Evolutionary conservation across 106 monocot genomes (phyloP), one percentile per base, ranked within the genome.

Genomic region (Platanthera zijinensis): DNA sequence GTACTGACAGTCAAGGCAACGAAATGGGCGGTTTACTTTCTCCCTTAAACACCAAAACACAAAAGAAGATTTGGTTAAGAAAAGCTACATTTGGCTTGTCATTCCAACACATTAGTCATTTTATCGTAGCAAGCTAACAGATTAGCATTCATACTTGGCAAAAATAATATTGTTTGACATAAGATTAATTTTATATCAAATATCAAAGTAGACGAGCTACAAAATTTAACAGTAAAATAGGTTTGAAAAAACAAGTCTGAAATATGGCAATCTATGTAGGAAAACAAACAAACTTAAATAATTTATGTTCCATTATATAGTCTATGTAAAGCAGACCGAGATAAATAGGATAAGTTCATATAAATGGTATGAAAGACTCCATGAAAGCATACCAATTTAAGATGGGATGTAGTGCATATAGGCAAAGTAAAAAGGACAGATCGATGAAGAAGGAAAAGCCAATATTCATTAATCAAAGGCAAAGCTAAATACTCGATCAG

Each of bases 1-100:
- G 48, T 94, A 94, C 78, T 91, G 89, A 57, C 84, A 79, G 68
- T 91, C 97, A 78, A 97, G 97, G 81, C 91, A 97, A 69, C 91
- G 90, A 79, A 97, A 97, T 51, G 91, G 97, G 10, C 87, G 82
- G 52, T 97, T 67, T 78, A 89, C 82, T 80, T 91, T 94, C 87
- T 94, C 93, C 89, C 97, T 97, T 51, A 78, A 66, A 80, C 76
- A 4, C 75, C 85, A 74, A 84, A 82, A 72, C 48, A 15, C 48
- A 70, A 6, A 70, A 48, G 70, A 5, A 48, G 66, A 66, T 70
- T 14, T 25, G 15, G 32, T 70, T 70, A 70, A 15, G 48, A 8
- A 70, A 70, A 48, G 47, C 3, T 17, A 70, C 5, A 15, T 17
- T 70, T 15, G 6, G 70, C 5, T 70, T 47, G 10, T 69, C 69